Conservation (phyloP, 1,139 yeast genomes). For the Blastobotrys persicus region DNA sequence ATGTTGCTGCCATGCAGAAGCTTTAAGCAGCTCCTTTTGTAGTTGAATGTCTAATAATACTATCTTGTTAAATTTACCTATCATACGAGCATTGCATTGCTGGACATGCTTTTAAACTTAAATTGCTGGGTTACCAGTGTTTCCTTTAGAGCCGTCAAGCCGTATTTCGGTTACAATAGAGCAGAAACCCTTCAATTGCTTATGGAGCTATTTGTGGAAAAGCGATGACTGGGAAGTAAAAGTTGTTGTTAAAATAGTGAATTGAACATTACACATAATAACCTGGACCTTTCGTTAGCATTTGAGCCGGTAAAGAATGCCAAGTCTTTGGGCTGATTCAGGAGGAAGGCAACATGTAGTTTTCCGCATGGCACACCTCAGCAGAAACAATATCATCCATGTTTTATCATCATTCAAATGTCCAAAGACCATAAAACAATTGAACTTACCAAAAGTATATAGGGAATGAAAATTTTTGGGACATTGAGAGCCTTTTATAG, state of each 20-base stretch:
- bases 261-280: too few species aligned
- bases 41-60: not conserved
- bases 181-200: too few species aligned
- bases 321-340: not conserved
- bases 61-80: conserved; percentile 6
- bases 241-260: too few species aligned
- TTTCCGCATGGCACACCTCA: conserved; percentile 6
- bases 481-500: not conserved
- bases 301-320: not conserved
- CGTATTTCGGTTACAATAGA: too few species aligned
- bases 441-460: conserved; percentile 1
- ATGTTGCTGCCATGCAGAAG: conserved; percentile 97
- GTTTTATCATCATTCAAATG: conserved; percentile 2
- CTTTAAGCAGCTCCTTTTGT: conserved; percentile 51
- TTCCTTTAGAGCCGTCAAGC: too few species aligned
- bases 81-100: not conserved
- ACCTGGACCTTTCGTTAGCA: not conserved
- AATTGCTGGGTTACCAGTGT: too few species aligned
- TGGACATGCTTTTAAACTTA: too few species aligned
- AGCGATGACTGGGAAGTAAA: too few species aligned
- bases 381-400: conserved; percentile 5
- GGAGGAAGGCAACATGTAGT: conserved; percentile 9
- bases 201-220: too few species aligned
- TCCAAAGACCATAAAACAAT: not conserved
- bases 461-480: not conserved